These are phyloP conservation scores for Kluyveromyces aestuarii DNA, from an alignment of 805 yeast genomes.

Conservation along the genomic window DNA sequence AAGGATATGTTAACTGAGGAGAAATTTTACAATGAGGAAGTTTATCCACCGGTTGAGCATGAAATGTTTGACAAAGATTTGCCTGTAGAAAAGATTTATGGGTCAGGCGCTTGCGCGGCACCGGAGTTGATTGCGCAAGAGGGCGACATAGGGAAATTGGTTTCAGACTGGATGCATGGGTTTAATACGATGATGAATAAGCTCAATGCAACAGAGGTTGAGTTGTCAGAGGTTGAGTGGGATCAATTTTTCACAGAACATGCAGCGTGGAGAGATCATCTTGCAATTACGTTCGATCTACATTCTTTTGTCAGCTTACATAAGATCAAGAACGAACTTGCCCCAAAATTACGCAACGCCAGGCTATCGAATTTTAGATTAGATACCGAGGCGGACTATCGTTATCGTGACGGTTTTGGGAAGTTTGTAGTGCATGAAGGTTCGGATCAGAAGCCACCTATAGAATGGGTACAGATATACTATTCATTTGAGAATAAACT, in stretches of 20 bases:
- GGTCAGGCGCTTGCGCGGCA: constrained; percentile 17
- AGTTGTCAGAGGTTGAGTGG: constrained; percentile 3
- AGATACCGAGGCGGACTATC: constrained; percentile 24
- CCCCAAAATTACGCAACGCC: constrained; percentile 10
- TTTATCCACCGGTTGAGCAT: constrained; percentile 18
- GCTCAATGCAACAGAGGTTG: constrained; percentile 7
- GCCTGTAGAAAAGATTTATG: constrained; percentile 23
- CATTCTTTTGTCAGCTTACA: constrained; percentile 28
- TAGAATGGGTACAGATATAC: constrained; percentile 31
- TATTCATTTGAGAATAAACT: constrained; percentile 24
- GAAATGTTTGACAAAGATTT: constrained; percentile 19
- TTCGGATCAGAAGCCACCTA: constrained; percentile 19
- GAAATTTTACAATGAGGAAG: constrained; percentile 8
- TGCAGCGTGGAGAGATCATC: constrained; percentile 33
- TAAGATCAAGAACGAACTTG: constrained; percentile 17
- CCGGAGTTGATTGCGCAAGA: constrained; percentile 21
- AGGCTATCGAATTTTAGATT: constrained; percentile 22
- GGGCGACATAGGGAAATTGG: constrained; percentile 16
- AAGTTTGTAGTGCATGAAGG: constrained; percentile 24
- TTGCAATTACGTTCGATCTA: constrained; percentile 27
- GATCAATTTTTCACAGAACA: constrained; percentile 22
- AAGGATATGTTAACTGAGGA: neutral
- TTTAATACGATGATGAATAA: constrained; percentile 20
- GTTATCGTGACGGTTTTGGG: constrained; percentile 25
- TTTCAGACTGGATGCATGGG: constrained; percentile 25